Evolutionary conservation across 257 asterid species (phyloP), one percentile per base, ranked within the genome.

Genomic region (Leonotis leonurus): DNA sequence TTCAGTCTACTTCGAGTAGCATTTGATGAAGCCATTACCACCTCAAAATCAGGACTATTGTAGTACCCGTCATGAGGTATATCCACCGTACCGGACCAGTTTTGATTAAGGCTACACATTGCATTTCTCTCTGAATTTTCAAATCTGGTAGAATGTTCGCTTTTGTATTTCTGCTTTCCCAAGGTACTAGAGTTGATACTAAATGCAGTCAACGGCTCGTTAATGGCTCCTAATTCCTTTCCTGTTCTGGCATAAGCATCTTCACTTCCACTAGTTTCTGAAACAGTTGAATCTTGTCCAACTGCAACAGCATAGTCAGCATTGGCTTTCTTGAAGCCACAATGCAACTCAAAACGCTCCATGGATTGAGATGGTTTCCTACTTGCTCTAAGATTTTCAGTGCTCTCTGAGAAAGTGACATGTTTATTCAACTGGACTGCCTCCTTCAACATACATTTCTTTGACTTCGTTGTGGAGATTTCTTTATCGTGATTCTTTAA

Each of bases 321-420:
- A n/a, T n/a, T n/a, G n/a, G n/a, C n/a, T n/a, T n/a, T n/a, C n/a
- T n/a, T n/a, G n/a, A n/a, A n/a, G n/a, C n/a, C n/a, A n/a, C n/a
- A n/a, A n/a, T n/a, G n/a, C n/a, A n/a, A n/a, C n/a, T n/a, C n/a
- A n/a, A n/a, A n/a, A n/a, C n/a, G n/a, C n/a, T n/a, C n/a, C n/a
- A n/a, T n/a, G n/a, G n/a, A n/a, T n/a, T n/a, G n/a, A n/a, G n/a
- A n/a, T n/a, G n/a, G n/a, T n/a, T n/a, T n/a, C n/a, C n/a, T n/a
- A n/a, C n/a, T n/a, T n/a, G n/a, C n/a, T n/a, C n/a, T n/a, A n/a
- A n/a, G n/a, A n/a, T n/a, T n/a, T n/a, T n/a, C n/a, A n/a, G n/a
- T n/a, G n/a, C n/a, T n/a, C n/a, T n/a, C n/a, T n/a, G n/a, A n/a
- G 75, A 83, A 79, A 64, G 70, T 65, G 62, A 71, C 83, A 4